A percentile compares a stretch with the other conserved stretches of the same genome.
These are phyloP conservation scores for Phytophthora boehmeriae DNA, from an alignment of 352 stramenopile species.

Conservation along the genomic window DNA sequence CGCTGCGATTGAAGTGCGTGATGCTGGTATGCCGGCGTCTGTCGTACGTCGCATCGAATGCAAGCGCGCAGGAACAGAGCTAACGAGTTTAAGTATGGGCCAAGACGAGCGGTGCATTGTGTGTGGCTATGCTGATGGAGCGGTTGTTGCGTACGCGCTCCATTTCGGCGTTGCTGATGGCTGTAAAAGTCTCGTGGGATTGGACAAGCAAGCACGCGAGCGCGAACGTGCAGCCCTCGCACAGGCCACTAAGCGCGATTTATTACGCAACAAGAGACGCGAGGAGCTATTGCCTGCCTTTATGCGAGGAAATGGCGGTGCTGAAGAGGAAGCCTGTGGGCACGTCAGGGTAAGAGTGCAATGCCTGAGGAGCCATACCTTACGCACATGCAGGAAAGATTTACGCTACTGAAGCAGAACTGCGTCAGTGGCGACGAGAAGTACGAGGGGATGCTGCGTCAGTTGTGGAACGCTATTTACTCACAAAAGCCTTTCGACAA, in stretches of 20 bases:
- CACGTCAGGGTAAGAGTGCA: constrained; percentile 52
- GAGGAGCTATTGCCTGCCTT: constrained; percentile 58
- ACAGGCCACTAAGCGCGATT: constrained; percentile 70
- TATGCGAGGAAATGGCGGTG: constrained; percentile 41
- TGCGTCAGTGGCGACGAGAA: constrained; percentile 65
- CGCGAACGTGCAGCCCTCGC: constrained; percentile 81
- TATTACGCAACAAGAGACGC: constrained; percentile 63
- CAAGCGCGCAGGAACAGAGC: constrained; percentile 56
- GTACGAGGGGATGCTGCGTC: constrained; percentile 66
- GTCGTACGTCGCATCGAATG: constrained; percentile 82
- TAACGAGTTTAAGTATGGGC: constrained; percentile 77
- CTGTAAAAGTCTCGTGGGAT: constrained; percentile 66
- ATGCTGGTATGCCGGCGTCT: constrained; percentile 56
- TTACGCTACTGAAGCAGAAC: constrained; percentile 68
- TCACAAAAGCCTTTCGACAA: constrained; percentile 44
- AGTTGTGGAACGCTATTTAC: constrained; percentile 79
- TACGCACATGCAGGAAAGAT: constrained; percentile 70
- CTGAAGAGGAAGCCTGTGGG: constrained; percentile 49
- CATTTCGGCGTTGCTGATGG: constrained; percentile 83
- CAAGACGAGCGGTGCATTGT: constrained; percentile 85
- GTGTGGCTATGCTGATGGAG: constrained; percentile 80
- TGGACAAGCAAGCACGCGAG: constrained; percentile 79
- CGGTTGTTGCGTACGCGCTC: constrained; percentile 80
- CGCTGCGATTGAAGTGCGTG: constrained; percentile 78
- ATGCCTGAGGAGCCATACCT: constrained; percentile 65